Evolutionary conservation across 768 basidiomycete species (phyloP), one percentile per base, ranked within the genome.

Genomic region (Amylocystis lapponica): DNA sequence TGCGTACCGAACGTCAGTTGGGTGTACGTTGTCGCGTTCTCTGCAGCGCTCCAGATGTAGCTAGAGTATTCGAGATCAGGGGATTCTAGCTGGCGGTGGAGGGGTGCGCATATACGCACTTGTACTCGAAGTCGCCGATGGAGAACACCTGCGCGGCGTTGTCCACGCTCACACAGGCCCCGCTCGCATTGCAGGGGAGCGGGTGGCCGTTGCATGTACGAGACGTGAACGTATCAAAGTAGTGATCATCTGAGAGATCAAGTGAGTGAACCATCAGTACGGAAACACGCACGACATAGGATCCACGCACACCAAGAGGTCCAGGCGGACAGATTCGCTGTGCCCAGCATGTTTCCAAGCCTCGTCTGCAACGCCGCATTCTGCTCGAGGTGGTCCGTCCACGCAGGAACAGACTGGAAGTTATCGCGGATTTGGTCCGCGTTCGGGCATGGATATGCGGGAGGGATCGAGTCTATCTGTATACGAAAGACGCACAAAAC

Each of bases 201-300:
- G 65, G 55, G 41, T 70, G 70, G 2, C 66, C 67, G 41, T 70
- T 55, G 47, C 73, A 75, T 1, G 70, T 73, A 36, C 74, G 58
- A 3, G 74, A 71, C 14, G 61, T 67, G 54, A 75, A 71, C n/a
- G 69, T 69, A 51, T 75, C 74, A 52, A 75, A 75, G 59, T 67
- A 75, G 44, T 74, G 74, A 43, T 75, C 70, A 47, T 71, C 69
- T 71, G 45, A 34, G 27, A 34, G 41, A 42, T 42, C 32, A 42
- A n/a, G 21, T 36, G 17, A 47, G 36, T 20, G 32, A 30, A 31
- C 32, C 9, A 12, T 35, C 22, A 22, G 10, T 41, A 37, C 32
- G 42, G 27, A 17, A 27, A 25, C 9, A 38, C 11, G 40, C 21
- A 21, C 2, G 22, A 27, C 27, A 19, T 16, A 21, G 27, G 29